These are phyloP conservation scores for Apiospora kogelbergensis DNA, from an alignment of 2,329 filamentous ascomycete species.

Conservation along the genomic window DNA sequence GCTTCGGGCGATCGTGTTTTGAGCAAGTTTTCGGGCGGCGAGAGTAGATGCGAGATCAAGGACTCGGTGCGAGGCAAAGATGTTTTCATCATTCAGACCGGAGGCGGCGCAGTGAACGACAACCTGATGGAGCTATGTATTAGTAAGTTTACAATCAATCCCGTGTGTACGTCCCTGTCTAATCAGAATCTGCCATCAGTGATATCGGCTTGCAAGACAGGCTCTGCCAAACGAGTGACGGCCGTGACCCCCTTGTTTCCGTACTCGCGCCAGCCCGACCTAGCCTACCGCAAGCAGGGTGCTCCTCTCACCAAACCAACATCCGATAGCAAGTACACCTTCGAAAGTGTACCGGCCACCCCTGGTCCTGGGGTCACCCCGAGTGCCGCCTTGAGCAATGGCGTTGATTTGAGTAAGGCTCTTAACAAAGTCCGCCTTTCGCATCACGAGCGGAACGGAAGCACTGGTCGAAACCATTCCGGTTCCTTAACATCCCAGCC, in stretches of 20 bases:
- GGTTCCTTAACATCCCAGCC: conserved; percentile 40
- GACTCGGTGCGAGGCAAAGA: conserved; percentile 97
- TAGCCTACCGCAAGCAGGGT: conserved; percentile 94
- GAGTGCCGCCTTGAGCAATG: conserved; percentile 65
- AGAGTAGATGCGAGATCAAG: conserved; percentile 92
- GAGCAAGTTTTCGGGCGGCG: conserved; percentile 90
- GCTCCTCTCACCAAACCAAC: conserved; percentile 78
- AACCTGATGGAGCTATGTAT: conserved; percentile 95
- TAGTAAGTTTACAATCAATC: conserved; percentile 41
- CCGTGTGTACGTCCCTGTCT: background rate
- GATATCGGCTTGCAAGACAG: conserved; percentile 95
- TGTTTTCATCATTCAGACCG: conserved; percentile 97
- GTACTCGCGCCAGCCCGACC: conserved; percentile 93
- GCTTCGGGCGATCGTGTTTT: conserved; percentile 82
- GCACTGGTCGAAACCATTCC: conserved; percentile 36
- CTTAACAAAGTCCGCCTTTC: conserved; percentile 61
- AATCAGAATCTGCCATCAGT: conserved; percentile 34
- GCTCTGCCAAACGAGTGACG: conserved; percentile 88
- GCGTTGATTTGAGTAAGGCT: conserved; percentile 72
- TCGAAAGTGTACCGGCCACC: conserved; percentile 88
- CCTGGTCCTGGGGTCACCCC: conserved; percentile 72
- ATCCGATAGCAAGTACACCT: conserved; percentile 68
- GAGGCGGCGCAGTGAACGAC: conserved; percentile 91
- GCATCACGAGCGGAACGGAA: conserved; percentile 19
- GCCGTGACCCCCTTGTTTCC: conserved; percentile 94